Evolutionary conservation across 495 filamentous ascomycete species (phyloP), one percentile per base, ranked within the genome.

Genomic region (Neurospora sp.): DNA sequence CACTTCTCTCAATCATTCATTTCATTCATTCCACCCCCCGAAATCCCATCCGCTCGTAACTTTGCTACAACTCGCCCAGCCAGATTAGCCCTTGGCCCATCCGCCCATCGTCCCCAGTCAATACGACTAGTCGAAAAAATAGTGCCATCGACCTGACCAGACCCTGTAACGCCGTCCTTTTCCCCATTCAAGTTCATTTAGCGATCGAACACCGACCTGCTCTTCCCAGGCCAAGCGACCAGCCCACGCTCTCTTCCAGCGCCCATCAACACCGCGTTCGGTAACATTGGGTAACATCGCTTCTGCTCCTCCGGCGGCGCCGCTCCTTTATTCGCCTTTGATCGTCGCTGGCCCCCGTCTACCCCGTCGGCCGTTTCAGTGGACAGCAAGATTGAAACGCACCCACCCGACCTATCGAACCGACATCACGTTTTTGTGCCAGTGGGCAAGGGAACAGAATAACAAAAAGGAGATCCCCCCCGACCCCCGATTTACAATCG

Each of bases 371-470:
- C 6, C 27, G 54, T 62, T 62, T 62, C 27, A 62, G 54, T 62
- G 54, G 54, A 35, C 27, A 4, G 14, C 54, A 35, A 62, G 27
- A 62, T 62, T 62, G 54, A 27, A 31, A 35, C 27, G 54, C 54
- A 31, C 14, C 54, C 27, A 62, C 54, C 5, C 14, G 6, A 35
- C 54, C 54, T 62, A 62, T 62, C 54, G 14, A 62, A 35, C 54
- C 54, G 54, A 62, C 54, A 62, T 71, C 39, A 23, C 41, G 23
- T 71, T 42, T 41, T 27, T 14, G 69, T 35, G 39, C 48, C 69
- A 48, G 37, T 59, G 69, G 70, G 70, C 44, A 42, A 69, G 70
- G 46, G 73, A 66, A 54, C 62, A 41, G 69, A 72, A 54, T 40
- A 66, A 71, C 59, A 59, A 23, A 59, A 70, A 71, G 59, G 44